Percentiles rank a stretch among this genome's conserved stretches.
These are phyloP conservation scores for Tuber brumale DNA, from an alignment of 495 filamentous ascomycete species.

Conservation along the genomic window DNA sequence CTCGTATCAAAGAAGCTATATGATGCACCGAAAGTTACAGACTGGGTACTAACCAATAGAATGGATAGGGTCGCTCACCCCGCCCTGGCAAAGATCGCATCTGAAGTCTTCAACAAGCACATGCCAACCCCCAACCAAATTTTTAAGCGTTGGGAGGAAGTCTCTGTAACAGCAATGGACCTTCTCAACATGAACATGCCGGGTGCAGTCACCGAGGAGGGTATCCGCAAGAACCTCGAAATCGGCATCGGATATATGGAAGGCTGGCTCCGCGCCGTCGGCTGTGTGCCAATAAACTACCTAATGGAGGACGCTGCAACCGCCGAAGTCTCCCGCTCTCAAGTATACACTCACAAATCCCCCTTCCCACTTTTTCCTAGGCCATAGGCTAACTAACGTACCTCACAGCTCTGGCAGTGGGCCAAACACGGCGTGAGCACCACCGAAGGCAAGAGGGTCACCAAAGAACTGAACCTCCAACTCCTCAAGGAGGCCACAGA, in stretches of 20 bases:
- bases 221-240: slow-evolving; percentile 95
- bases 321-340: slow-evolving; percentile 81
- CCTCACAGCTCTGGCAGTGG: slow-evolving; percentile 89
- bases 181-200: slow-evolving; percentile 98
- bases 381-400: slow-evolving; percentile 11
- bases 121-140: slow-evolving; percentile 99
- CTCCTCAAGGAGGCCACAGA: slow-evolving; percentile 82
- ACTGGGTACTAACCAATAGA: slow-evolving; percentile 33
- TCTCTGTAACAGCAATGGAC: slow-evolving; percentile 77
- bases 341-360: slow-evolving; percentile 20
- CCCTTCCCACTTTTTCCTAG: neutral
- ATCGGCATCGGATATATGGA: slow-evolving; percentile 99
- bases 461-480: slow-evolving; percentile 81
- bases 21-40: neutral
- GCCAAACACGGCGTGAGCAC: slow-evolving; percentile 75
- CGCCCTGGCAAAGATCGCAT: slow-evolving; percentile 79
- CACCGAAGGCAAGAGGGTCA: slow-evolving; percentile 83
- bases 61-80: slow-evolving; percentile 88
- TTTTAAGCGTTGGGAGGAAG: slow-evolving; percentile 82
- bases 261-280: slow-evolving; percentile 89
- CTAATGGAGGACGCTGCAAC: slow-evolving; percentile 99
- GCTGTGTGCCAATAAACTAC: slow-evolving; percentile 96
- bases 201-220: slow-evolving; percentile 85
- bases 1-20: neutral
- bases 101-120: slow-evolving; percentile 93